Evolutionary conservation across 1,284 basidiomycete genomes (phyloP), one percentile per base, ranked within the genome.

Genomic region (Violaceomyces palustris): DNA sequence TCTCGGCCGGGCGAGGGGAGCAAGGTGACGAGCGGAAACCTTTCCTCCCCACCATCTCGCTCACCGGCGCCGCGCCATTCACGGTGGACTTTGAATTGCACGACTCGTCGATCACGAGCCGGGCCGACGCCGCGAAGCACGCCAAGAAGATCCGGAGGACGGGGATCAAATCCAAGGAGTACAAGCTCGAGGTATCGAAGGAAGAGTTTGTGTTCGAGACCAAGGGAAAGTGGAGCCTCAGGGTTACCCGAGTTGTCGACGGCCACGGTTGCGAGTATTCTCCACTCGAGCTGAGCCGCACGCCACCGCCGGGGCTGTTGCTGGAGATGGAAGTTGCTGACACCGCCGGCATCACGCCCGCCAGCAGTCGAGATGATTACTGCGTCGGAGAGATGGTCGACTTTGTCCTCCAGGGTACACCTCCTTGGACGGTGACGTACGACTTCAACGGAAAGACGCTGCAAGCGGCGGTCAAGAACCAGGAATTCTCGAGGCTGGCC

Each of bases 371-470:
- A 38, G 79, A 79, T 54, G 85, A 97, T 73, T 85, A 87, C 61
- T 98, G 93, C 74, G 86, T 90, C 8, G 93, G 92, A 21, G 92
- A 97, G 62, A 79, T 82, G 36, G 80, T 88, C 9, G 88, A 90
- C 58, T 97, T 93, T 79, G 83, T 92, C 67, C 78, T 98, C 15
- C 90, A 96, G 75, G 93, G 93, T 39, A 87, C 83, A 35, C 84
- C 92, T n/a, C 92, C 93, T 2, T 98, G 93, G 91, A 85, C 83
- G 5, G 83, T 98, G 45, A 83, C 84, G 83, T 91, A 94, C 74
- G 82, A 83, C 34, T 82, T 91, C 74, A 85, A 88, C 55, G 83
- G 83, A 37, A 87, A 85, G 72, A 72, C 79, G 15, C 80, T 86
- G 62, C 82, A 80, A 3, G 86, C 88, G 48, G 84, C 86, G 47